Evolutionary conservation across 768 basidiomycete species (phyloP), one percentile per base, ranked within the genome.

Genomic region (Suillus clintonianus): DNA sequence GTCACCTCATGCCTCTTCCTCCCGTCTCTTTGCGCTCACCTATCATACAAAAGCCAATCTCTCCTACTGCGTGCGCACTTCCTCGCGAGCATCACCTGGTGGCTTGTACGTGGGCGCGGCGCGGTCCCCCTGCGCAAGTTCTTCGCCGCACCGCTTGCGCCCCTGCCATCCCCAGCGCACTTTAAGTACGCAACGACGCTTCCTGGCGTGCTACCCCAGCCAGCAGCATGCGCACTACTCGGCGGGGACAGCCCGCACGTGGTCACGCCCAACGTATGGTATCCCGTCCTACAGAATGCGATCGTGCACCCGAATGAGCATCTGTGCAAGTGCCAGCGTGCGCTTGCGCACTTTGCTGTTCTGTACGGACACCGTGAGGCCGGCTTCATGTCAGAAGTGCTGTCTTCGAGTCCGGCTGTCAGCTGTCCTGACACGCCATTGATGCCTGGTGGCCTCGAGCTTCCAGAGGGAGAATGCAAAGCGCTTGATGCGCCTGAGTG

Each of bases 1-100:
- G 83, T 91, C 41, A 92, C 90, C 0, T 89, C 89, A 2, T 80
- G 83, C 8, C 67, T 89, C 30, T 89, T 90, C 77, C 63, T 89
- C 19, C 81, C 86, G 0, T 81, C 88, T 0, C 60, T 86, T 47
- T 74, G 81, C 14, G 79, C 80, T 2, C 69, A 77, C 64, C 65
- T 85, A 59, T 85, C 88, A 76, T 90, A 86, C 65, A 74, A 87
- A 1, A 85, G 84, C 0, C 82, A 85, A 62, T 77, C 76, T 3
- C 72, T 83, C 19, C 77, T 92, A 17, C 80, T 92, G 19, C 83
- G 82, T 10, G 76, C 81, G 1, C 89, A 88, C 74, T 82, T 91
- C 65, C 74, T 81, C 8, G 75, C 79, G 30, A 76, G 76, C n/a
- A 79, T 90, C 37, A 77, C 74, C 1, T 84, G 82, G 81, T 89